phyloP scores from a whole-genome alignment of 306 rosid genomes.

The Fragaria vesca region DNA sequence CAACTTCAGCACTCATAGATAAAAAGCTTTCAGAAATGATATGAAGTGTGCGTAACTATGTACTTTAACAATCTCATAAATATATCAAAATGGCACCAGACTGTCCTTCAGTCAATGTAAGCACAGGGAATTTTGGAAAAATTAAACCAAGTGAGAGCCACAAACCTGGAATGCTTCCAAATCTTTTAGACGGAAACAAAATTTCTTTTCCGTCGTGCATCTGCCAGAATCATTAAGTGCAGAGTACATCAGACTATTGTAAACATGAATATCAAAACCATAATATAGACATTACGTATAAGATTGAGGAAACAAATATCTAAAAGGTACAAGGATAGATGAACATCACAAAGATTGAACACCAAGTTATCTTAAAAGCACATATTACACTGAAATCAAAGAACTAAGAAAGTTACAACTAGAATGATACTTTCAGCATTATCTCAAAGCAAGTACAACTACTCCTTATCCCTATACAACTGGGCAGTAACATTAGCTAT shows the following conservation, averaged over 20 bases:
- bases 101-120: neutral
- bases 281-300: neutral
- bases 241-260: constrained; percentile 1
- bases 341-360: too few relatives aligned
- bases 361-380: too few relatives aligned
- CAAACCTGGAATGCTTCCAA: constrained; percentile 86
- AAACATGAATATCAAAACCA: neutral
- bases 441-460: neutral
- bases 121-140: neutral
- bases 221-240: constrained; percentile 34
- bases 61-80: constrained; percentile 1
- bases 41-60: neutral
- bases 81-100: neutral
- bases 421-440: neutral
- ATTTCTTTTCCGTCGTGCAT: constrained; percentile 57
- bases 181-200: constrained; percentile 52
- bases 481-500: neutral
- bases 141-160: constrained; percentile 25
- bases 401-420: too few relatives aligned
- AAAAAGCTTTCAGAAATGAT: neutral
- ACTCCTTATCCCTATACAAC: neutral
- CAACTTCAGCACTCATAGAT: constrained; percentile 20
- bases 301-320: too few relatives aligned
- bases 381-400: too few relatives aligned
- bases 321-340: too few relatives aligned